Evolutionary conservation across 805 yeast genomes (phyloP).

Genomic region (Hanseniaspora lindneri): DNA sequence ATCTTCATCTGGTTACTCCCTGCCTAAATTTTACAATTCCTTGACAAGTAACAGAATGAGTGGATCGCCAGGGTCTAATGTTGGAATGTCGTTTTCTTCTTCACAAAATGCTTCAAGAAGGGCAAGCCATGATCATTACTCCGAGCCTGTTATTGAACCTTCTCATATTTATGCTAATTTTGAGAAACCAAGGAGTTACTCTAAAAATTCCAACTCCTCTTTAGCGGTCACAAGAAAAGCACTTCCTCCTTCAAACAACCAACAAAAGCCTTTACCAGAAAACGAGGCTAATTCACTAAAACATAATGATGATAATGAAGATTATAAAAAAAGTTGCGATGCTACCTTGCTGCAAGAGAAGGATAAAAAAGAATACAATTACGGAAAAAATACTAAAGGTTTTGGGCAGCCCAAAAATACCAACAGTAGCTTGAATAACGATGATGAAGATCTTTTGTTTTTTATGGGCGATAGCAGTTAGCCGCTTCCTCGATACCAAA

Average conservation of each 20-base stretch:
- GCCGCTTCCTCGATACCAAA: no score
- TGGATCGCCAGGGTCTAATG: constrained; percentile 2
- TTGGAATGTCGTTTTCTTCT: constrained; percentile 1
- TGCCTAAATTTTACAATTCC: constrained; percentile 21
- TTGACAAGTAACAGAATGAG: constrained; percentile 20
- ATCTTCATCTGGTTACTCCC: constrained; percentile 12
- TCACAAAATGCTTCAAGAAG: constrained; percentile 3
- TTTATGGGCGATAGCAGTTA: constrained; percentile 64
- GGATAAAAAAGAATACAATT: background rate
- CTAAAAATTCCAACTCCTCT: background rate
- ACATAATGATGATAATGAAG: background rate
- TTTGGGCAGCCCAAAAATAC: background rate
- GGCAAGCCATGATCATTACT: constrained; percentile 23
- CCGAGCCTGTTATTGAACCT: constrained; percentile 27
- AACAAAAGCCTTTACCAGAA: constrained; percentile 1
- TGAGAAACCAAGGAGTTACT: constrained; percentile 23
- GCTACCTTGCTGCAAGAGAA: background rate
- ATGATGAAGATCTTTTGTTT: constrained; percentile 55
- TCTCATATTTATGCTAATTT: constrained; percentile 28
- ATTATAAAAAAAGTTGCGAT: no score
- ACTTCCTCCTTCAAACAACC: background rate
- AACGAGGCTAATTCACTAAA: background rate
- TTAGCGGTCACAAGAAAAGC: background rate
- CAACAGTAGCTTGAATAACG: constrained; percentile 29
- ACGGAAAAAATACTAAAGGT: background rate